Evolutionary conservation across 805 yeast species (phyloP).

Genomic region (Spencermartinsiella europaea): DNA sequence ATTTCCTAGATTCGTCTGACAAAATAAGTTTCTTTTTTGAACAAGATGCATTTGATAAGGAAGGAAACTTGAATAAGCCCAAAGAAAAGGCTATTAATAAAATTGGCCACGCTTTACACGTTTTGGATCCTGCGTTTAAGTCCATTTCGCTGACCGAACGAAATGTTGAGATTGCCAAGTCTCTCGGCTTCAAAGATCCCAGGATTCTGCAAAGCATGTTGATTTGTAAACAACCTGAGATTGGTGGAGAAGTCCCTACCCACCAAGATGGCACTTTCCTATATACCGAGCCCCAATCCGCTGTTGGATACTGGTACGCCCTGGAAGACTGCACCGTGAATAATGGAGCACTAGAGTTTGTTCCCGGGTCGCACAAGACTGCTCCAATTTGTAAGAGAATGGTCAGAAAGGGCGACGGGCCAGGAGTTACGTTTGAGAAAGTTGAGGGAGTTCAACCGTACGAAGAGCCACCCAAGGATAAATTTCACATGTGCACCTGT

Average conservation of each 20-base stretch:
- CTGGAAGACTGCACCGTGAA: slow-evolving; percentile 61
- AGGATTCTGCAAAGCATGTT: slow-evolving; percentile 74
- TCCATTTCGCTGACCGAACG: slow-evolving; percentile 47
- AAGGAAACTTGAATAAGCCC: slow-evolving; percentile 49
- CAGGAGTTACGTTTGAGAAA: slow-evolving; percentile 53
- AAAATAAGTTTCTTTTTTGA: slow-evolving; percentile 68
- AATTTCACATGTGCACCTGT: slow-evolving; percentile 52
- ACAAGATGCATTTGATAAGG: slow-evolving; percentile 55
- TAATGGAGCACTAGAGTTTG: slow-evolving; percentile 66
- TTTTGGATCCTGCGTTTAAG: slow-evolving; percentile 45
- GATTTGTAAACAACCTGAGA: slow-evolving; percentile 71
- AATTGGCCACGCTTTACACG: slow-evolving; percentile 74
- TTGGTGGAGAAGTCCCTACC: slow-evolving; percentile 68
- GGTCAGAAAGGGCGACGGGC: slow-evolving; percentile 46
- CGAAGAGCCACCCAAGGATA: slow-evolving; percentile 35
- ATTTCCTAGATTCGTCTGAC: slow-evolving; percentile 64
- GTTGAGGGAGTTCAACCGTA: slow-evolving; percentile 31
- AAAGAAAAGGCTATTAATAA: slow-evolving; percentile 61
- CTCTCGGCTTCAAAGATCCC: slow-evolving; percentile 56
- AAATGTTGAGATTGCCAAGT: slow-evolving; percentile 46
- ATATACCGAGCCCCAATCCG: slow-evolving; percentile 64
- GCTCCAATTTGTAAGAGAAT: slow-evolving; percentile 56
- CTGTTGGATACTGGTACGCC: slow-evolving; percentile 80
- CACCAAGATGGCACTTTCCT: slow-evolving; percentile 74
- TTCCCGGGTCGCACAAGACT: slow-evolving; percentile 65